phyloP scores from a whole-genome alignment of 331 rosid species.

The Pyrus hybrid region DNA sequence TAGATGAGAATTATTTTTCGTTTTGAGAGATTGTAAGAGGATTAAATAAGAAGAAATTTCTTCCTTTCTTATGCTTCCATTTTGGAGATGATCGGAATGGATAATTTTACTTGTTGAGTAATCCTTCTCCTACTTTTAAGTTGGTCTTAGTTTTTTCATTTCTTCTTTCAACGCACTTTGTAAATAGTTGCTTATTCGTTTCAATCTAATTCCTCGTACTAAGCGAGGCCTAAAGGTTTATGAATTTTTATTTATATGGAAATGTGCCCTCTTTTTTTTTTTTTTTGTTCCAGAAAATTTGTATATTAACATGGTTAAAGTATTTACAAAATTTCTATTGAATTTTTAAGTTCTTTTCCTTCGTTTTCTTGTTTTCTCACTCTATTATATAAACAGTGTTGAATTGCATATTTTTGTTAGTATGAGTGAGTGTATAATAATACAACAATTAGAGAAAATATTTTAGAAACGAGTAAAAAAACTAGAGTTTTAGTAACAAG shows the following conservation, averaged over 20 bases:
- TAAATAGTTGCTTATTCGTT: too few species aligned
- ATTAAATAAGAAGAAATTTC: too few species aligned
- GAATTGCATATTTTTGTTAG: background rate
- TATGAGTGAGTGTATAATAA: too few species aligned
- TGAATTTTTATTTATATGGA: background rate
- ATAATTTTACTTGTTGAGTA: too few species aligned
- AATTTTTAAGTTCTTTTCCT: too few species aligned
- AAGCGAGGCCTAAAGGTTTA: background rate
- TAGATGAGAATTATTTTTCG: background rate
- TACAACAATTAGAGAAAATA: too few species aligned
- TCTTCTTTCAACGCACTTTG: background rate
- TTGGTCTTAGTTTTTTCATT: too few species aligned
- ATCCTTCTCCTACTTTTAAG: background rate
- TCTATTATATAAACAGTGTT: background rate
- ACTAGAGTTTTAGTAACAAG: too few species aligned
- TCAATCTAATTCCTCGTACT: background rate
- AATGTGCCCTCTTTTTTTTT: background rate
- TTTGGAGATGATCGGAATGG: background rate
- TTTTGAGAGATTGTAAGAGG: background rate
- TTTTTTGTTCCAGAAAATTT: too few species aligned
- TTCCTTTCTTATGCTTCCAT: too few species aligned
- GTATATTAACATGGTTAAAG: too few species aligned
- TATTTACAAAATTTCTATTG: background rate
- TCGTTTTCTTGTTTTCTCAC: background rate
- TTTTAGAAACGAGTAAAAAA: too few species aligned